These are phyloP conservation scores for Basipetospora sp. DNA, from an alignment of 2,329 filamentous ascomycete species.

Conservation along the genomic window DNA sequence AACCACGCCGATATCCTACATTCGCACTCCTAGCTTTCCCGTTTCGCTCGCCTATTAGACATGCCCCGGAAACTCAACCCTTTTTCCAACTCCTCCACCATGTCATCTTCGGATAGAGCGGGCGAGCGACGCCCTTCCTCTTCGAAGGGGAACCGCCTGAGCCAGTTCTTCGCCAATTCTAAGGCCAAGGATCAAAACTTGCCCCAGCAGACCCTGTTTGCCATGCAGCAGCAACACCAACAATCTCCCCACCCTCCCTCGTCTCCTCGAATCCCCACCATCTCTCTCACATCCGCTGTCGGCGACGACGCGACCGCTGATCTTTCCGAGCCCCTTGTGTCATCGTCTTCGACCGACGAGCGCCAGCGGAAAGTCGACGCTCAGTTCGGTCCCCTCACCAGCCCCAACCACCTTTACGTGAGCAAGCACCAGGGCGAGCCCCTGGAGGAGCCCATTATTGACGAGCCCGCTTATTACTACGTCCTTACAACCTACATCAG, in stretches of 20 bases:
- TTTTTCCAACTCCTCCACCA: slow-evolving; percentile 36
- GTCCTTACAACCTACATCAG: slow-evolving; percentile 96
- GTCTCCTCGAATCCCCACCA: slow-evolving; percentile 1
- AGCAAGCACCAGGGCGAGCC: slow-evolving; percentile 73
- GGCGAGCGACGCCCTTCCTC: slow-evolving; percentile 44
- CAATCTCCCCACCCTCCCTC: slow-evolving; percentile 1
- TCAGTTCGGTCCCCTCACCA: slow-evolving; percentile 76
- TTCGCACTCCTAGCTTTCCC: too few relatives aligned
- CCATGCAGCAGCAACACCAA: slow-evolving; percentile 46
- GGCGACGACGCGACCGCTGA: slow-evolving; percentile 42
- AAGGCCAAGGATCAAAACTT: slow-evolving; percentile 56
- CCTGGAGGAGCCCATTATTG: slow-evolving; percentile 72
- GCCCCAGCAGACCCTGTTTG: slow-evolving; percentile 52
- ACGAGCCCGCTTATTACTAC: slow-evolving; percentile 93
- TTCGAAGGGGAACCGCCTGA: slow-evolving; percentile 61
- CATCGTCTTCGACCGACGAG: slow-evolving; percentile 65
- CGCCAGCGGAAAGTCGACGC: slow-evolving; percentile 65
- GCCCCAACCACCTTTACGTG: slow-evolving; percentile 70
- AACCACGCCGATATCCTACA: too few relatives aligned
- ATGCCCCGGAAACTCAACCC: slow-evolving; percentile 49
- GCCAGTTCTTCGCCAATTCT: slow-evolving; percentile 68
- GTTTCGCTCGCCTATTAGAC: slow-evolving; percentile 14
- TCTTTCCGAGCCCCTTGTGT: slow-evolving; percentile 56
- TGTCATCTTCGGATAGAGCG: slow-evolving; percentile 32
- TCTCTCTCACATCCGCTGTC: slow-evolving; percentile 1